These are phyloP conservation scores for Nematodospora anomalae DNA, from an alignment of 1,139 yeast genomes.

Conservation along the genomic window DNA sequence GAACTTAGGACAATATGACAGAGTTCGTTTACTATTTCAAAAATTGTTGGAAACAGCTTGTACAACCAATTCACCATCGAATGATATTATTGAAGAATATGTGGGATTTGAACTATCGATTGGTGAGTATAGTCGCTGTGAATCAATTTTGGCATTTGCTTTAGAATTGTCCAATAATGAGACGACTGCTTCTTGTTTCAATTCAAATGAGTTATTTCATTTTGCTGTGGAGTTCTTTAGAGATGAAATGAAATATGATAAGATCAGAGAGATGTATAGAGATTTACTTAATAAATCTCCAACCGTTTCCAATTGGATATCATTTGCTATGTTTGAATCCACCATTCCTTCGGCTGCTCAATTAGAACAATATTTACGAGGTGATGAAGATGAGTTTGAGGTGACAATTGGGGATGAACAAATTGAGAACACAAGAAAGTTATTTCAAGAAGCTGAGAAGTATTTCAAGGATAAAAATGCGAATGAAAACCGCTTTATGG, in stretches of 20 bases:
- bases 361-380: conserved; percentile 36
- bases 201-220: conserved; percentile 37
- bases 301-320: conserved; percentile 56
- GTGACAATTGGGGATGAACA: conserved; percentile 56
- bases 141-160: conserved; percentile 61
- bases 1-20: conserved; percentile 67
- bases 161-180: conserved; percentile 20
- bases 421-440: conserved; percentile 47
- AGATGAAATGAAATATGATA: conserved; percentile 56
- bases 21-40: conserved; percentile 73
- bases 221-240: conserved; percentile 58
- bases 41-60: conserved; percentile 55
- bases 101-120: conserved; percentile 66
- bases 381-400: conserved; percentile 50
- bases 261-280: conserved; percentile 56
- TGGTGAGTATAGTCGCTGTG: conserved; percentile 70
- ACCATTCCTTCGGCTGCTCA: conserved; percentile 62
- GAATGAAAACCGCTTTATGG: conserved; percentile 48
- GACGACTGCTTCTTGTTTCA: conserved; percentile 14
- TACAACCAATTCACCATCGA: conserved; percentile 40
- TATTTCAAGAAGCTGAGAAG: conserved; percentile 57
- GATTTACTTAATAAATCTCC: conserved; percentile 36
- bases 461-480: conserved; percentile 38
- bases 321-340: conserved; percentile 70
- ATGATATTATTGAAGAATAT: conserved; percentile 43